phyloP scores from a whole-genome alignment of 1,139 yeast genomes.

The Kazachstania sp. region DNA sequence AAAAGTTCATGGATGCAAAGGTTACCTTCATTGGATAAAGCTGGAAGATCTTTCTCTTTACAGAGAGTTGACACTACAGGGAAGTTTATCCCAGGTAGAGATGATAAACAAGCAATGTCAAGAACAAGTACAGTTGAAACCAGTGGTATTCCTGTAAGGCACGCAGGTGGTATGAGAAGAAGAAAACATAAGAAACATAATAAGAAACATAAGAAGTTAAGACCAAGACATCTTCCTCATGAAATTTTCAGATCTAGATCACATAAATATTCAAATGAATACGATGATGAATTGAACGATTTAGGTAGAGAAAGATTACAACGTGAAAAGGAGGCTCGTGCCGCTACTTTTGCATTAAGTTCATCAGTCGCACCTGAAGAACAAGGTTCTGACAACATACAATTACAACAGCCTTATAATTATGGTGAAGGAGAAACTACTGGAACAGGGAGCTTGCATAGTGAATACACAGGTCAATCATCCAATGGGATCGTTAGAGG shows the following conservation, averaged over 20 bases:
- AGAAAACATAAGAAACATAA: constrained; percentile 33
- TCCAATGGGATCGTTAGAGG: neutral
- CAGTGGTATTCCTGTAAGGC: constrained; percentile 60
- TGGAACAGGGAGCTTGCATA: neutral
- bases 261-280: constrained; percentile 5
- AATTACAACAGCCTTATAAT: too few species aligned
- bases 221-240: constrained; percentile 3
- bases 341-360: constrained; percentile 35
- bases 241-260: constrained; percentile 9
- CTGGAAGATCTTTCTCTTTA: constrained; percentile 68
- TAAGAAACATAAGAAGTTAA: constrained; percentile 35
- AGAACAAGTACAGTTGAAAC: constrained; percentile 42
- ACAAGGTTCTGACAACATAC: constrained; percentile 3
- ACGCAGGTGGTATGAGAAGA: constrained; percentile 70
- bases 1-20: constrained; percentile 75
- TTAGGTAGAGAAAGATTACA: constrained; percentile 29
- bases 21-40: constrained; percentile 66
- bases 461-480: neutral
- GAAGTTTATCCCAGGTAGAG: constrained; percentile 12
- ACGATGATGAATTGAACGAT: constrained; percentile 29
- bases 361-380: constrained; percentile 9
- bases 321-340: constrained; percentile 35
- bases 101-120: constrained; percentile 5
- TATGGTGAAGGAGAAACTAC: neutral
- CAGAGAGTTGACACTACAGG: constrained; percentile 68